These are phyloP conservation scores for Ogataea haglerorum DNA, from an alignment of 805 yeast genomes.

Conservation along the genomic window DNA sequence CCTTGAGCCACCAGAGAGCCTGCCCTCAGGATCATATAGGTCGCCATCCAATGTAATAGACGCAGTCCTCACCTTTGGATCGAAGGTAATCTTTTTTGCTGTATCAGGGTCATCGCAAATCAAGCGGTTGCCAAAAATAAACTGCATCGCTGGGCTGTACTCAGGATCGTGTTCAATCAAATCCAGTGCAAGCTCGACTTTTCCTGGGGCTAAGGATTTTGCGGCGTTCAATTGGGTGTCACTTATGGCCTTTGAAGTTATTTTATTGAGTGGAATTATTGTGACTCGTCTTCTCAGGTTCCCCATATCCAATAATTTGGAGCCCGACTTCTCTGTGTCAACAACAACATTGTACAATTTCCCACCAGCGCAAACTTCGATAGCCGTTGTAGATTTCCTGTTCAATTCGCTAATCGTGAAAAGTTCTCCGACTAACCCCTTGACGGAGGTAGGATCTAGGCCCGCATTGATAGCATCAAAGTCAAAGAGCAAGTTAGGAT, in stretches of 20 bases:
- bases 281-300: slow-evolving; percentile 79
- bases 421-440: slow-evolving; percentile 87
- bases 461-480: slow-evolving; percentile 62
- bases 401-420: slow-evolving; percentile 60
- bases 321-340: slow-evolving; percentile 81
- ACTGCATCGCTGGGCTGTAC: slow-evolving; percentile 79
- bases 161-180: slow-evolving; percentile 71
- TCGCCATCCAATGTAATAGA: slow-evolving; percentile 93
- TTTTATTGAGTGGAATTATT: slow-evolving; percentile 86
- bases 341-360: slow-evolving; percentile 86
- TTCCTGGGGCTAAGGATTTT: slow-evolving; percentile 71
- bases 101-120: slow-evolving; percentile 84
- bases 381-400: slow-evolving; percentile 66
- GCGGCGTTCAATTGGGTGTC: slow-evolving; percentile 58
- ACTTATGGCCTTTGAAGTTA: slow-evolving; percentile 57
- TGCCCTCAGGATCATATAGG: slow-evolving; percentile 93
- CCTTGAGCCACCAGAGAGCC: slow-evolving; percentile 92
- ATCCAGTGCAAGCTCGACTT: slow-evolving; percentile 86
- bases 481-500: slow-evolving; percentile 72
- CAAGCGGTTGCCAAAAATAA: slow-evolving; percentile 85
- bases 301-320: slow-evolving; percentile 76
- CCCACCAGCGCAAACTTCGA: slow-evolving; percentile 94
- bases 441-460: slow-evolving; percentile 61
- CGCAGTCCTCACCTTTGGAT: slow-evolving; percentile 73
- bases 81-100: slow-evolving; percentile 84